Evolutionary conservation across 2,329 filamentous ascomycete species (phyloP).

Genomic region (Pseudofabraea citricarpa): DNA sequence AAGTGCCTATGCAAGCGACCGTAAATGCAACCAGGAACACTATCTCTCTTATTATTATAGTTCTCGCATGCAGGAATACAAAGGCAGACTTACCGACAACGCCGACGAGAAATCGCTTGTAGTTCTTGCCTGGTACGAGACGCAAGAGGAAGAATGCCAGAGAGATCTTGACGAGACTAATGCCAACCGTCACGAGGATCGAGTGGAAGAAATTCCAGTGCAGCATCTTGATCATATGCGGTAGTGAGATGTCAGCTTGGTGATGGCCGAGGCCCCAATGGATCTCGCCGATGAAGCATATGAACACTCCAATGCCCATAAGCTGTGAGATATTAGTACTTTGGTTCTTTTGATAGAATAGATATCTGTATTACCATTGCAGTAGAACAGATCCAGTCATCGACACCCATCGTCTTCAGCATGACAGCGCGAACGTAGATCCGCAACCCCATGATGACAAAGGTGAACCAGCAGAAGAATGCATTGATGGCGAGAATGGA

Average conservation of each 20-base stretch:
- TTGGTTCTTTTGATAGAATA: too few species aligned
- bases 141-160: constrained; percentile 40
- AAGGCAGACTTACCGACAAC: constrained; percentile 32
- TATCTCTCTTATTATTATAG: constrained; percentile 10
- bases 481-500: constrained; percentile 34
- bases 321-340: too few species aligned
- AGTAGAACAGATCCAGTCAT: constrained; percentile 40
- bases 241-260: constrained; percentile 25
- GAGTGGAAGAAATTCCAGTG: constrained; percentile 38
- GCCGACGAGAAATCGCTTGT: constrained; percentile 35
- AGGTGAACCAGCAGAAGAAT: constrained; percentile 30
- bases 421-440: constrained; percentile 38
- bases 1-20: constrained; percentile 29
- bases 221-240: constrained; percentile 27
- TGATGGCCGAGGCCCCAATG: constrained; percentile 40
- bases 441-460: constrained; percentile 31
- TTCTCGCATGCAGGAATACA: background rate
- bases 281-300: constrained; percentile 37
- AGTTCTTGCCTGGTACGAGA: constrained; percentile 33
- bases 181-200: constrained; percentile 37
- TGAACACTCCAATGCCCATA: constrained; percentile 7
- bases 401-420: constrained; percentile 38
- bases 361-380: constrained; percentile 38
- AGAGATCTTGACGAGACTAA: constrained; percentile 42
- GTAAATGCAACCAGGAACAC: constrained; percentile 38